These are phyloP conservation scores for Citropsis articulata DNA, from an alignment of 345 rosid species.

Conservation along the genomic window DNA sequence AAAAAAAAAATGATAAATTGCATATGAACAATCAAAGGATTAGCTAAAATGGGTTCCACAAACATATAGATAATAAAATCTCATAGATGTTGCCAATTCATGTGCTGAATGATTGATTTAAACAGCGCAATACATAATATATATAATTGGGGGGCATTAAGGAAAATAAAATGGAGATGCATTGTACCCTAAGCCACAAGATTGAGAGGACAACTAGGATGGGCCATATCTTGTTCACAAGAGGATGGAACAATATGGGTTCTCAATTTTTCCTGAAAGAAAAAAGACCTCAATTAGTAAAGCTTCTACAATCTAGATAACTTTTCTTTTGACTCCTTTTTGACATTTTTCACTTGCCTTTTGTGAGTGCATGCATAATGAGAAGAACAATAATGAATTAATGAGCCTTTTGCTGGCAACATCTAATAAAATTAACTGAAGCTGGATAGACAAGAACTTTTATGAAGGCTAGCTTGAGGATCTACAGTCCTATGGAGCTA, in stretches of 20 bases:
- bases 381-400: not conserved
- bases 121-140: constrained; percentile 3
- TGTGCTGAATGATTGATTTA: constrained; percentile 29
- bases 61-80: constrained; percentile 27
- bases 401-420: not conserved
- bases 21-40: constrained; percentile 19
- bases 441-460: not conserved
- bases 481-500: not conserved
- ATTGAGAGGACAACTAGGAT: constrained; percentile 35
- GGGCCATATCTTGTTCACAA: constrained; percentile 48
- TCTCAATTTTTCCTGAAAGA: constrained; percentile 19
- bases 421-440: not conserved
- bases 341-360: constrained; percentile 10
- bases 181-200: constrained; percentile 33
- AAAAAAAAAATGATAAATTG: constrained; percentile 12
- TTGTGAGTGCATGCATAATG: constrained; percentile 14
- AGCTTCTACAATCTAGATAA: constrained; percentile 12
- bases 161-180: constrained; percentile 21
- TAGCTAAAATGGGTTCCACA: constrained; percentile 22
- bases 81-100: constrained; percentile 34
- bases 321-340: constrained; percentile 28
- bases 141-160: not conserved
- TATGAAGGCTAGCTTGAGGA: not conserved
- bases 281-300: constrained; percentile 14
- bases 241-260: constrained; percentile 36